Evolutionary conservation across 805 yeast species (phyloP).

Genomic region (Candida yuanshanica): DNA sequence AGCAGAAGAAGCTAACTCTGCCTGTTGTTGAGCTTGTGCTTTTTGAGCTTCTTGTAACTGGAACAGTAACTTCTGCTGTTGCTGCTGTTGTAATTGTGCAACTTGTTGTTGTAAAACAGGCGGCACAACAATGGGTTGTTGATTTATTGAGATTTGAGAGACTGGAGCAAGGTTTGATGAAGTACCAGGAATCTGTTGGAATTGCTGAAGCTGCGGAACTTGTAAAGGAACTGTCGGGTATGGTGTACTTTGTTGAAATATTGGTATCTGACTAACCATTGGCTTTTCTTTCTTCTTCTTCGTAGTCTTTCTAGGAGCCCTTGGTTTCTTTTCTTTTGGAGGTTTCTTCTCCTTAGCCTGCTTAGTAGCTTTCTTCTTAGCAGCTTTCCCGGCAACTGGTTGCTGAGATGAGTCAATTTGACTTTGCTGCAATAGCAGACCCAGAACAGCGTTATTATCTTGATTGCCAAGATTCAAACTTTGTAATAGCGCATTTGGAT

Average conservation of each 20-base stretch:
- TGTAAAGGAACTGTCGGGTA: constrained; percentile 11
- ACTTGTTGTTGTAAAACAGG: constrained; percentile 15
- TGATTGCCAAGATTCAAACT: constrained; percentile 27
- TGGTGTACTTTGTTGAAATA: constrained; percentile 17
- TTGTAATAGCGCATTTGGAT: constrained; percentile 39
- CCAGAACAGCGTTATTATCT: constrained; percentile 8
- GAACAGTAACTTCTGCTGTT: constrained; percentile 14
- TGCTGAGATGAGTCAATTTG: constrained; percentile 11
- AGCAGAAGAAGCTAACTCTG: too few relatives aligned
- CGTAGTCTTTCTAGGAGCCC: constrained; percentile 23
- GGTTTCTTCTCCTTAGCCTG: constrained; percentile 19
- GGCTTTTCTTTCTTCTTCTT: constrained; percentile 24
- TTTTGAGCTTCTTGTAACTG: constrained; percentile 13
- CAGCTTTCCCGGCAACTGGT: constrained; percentile 6
- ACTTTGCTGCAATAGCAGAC: constrained; percentile 22
- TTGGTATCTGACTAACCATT: constrained; percentile 19
- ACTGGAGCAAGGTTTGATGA: neutral
- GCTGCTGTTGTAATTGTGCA: constrained; percentile 21
- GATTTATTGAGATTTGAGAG: constrained; percentile 4
- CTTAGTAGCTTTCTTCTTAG: constrained; percentile 12
- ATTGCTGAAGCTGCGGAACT: constrained; percentile 13
- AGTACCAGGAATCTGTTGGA: constrained; percentile 6
- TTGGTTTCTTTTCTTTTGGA: constrained; percentile 22
- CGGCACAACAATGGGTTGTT: constrained; percentile 9
- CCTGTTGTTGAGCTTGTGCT: constrained; percentile 2